These are phyloP conservation scores for Helicocarpus griseus DNA, from an alignment of 2,329 filamentous ascomycete genomes.

Conservation along the genomic window DNA sequence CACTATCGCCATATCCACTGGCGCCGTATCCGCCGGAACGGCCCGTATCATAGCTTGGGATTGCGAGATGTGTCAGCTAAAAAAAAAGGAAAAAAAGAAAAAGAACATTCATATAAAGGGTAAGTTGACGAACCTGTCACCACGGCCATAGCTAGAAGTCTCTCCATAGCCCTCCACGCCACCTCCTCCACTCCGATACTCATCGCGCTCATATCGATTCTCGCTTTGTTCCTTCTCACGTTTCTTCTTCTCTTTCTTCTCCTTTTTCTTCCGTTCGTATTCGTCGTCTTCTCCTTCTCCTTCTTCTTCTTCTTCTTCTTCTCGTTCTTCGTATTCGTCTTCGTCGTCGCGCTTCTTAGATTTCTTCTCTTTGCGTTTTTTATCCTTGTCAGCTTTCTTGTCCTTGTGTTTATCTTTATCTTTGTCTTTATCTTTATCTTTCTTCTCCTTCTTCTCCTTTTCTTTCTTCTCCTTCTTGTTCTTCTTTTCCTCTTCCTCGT, in stretches of 20 bases:
- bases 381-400: not conserved
- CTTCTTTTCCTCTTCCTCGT: constrained; percentile 2
- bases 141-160: constrained; percentile 3
- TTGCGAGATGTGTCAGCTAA: not conserved
- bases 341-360: constrained; percentile 1
- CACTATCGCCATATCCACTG: no score
- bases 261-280: constrained; percentile 5
- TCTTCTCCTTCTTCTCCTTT: not conserved
- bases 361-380: constrained; percentile 1
- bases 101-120: not conserved
- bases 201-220: constrained; percentile 11
- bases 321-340: not conserved
- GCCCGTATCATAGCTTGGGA: not conserved
- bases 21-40: not conserved
- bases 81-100: not conserved
- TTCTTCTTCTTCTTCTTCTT: not conserved
- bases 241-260: constrained; percentile 11
- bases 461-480: constrained; percentile 8
- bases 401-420: constrained; percentile 6
- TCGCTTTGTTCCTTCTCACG: constrained; percentile 8
- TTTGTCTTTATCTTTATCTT: constrained; percentile 2
- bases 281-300: constrained; percentile 4
- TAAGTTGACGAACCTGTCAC: constrained; percentile 2
- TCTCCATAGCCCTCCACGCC: constrained; percentile 5
- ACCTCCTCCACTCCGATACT: constrained; percentile 3